These are phyloP conservation scores for Xylogone sp. DNA, from an alignment of 2,329 filamentous ascomycete genomes.

Conservation along the genomic window DNA sequence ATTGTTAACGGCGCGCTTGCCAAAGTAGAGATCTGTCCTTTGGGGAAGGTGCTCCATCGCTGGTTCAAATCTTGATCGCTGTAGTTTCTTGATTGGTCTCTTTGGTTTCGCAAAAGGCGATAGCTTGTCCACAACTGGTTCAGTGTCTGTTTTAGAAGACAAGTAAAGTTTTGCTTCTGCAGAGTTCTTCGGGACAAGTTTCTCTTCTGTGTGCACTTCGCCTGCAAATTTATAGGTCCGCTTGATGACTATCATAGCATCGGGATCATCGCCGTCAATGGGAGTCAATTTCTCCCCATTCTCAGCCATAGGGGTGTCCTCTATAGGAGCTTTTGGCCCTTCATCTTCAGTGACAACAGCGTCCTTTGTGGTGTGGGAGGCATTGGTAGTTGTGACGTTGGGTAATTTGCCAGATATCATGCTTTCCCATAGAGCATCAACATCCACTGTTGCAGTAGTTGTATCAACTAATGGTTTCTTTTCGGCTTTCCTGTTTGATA, in stretches of 20 bases:
- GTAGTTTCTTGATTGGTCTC: constrained; percentile 30
- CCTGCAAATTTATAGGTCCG: constrained; percentile 74
- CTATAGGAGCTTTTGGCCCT: not conserved
- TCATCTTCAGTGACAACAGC: not conserved
- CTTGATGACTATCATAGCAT: constrained; percentile 56
- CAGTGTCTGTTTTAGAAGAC: constrained; percentile 38
- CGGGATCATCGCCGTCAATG: constrained; percentile 18
- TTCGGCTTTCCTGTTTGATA: constrained; percentile 14
- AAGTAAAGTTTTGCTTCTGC: constrained; percentile 64
- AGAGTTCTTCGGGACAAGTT: constrained; percentile 60
- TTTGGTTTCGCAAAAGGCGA: constrained; percentile 19
- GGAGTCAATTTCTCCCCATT: not conserved
- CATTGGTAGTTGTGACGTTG: not conserved
- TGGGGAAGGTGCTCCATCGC: constrained; percentile 37
- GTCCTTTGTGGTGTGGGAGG: not conserved
- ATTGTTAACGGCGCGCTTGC: constrained; percentile 34
- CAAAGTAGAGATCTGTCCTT: constrained; percentile 56
- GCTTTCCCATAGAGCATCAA: constrained; percentile 66
- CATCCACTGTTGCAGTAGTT: constrained; percentile 57
- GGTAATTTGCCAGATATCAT: constrained; percentile 48
- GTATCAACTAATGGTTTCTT: constrained; percentile 22
- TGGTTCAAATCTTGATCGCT: constrained; percentile 60
- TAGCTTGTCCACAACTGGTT: constrained; percentile 19
- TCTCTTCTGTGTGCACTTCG: constrained; percentile 68
- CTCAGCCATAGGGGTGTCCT: not conserved